Evolutionary conservation across 257 asterid genomes (phyloP), one percentile per base, ranked within the genome.

Genomic region (Salvia splendens): DNA sequence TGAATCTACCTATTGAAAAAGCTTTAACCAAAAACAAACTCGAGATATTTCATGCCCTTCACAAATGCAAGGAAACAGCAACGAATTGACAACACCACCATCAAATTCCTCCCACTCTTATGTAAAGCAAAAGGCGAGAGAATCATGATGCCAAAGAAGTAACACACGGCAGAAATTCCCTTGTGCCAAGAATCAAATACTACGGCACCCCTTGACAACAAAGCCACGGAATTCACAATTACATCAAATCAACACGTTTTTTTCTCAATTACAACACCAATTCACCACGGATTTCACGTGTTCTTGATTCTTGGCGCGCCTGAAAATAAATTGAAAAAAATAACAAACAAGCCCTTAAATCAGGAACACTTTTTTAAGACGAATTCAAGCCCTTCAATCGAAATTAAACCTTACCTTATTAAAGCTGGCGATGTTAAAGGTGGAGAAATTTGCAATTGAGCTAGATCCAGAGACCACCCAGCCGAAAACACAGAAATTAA

Each of bases 381-480:
- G 45, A 38, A 14, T 30, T 12, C 51, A 20, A 20, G 24, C 0
- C 14, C 4, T 5, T 64, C 8, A 33, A 50, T 2, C 2, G 41
- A 20, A 68, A 14, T 50, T 20, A 36, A 35, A 8, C 6, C 71
- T 68, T 53, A 69, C 79, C 58, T 38, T 32, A 48, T 20, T 24
- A 33, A 58, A 66, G 33, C 42, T 38, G 42, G 7, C 40, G 40
- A 35, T 35, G 49, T 57, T 24, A 24, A 24, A 24, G 43, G 43
- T 16, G 33, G 64, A 16, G 65, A 70, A 24, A 65, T 36, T 67
- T 15, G 69, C 64, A 57, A 48, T 33, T 15, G 49, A 59, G 2
- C 48, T 36, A 64, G 81, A 76, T 80, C 79, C 61, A 64, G 17
- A 58, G 52, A 41, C 28, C 50, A 46, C 36, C 42, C 8, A 45